These are phyloP conservation scores for Penicillium pancosmium DNA, from an alignment of 495 filamentous ascomycete genomes.

Conservation along the genomic window DNA sequence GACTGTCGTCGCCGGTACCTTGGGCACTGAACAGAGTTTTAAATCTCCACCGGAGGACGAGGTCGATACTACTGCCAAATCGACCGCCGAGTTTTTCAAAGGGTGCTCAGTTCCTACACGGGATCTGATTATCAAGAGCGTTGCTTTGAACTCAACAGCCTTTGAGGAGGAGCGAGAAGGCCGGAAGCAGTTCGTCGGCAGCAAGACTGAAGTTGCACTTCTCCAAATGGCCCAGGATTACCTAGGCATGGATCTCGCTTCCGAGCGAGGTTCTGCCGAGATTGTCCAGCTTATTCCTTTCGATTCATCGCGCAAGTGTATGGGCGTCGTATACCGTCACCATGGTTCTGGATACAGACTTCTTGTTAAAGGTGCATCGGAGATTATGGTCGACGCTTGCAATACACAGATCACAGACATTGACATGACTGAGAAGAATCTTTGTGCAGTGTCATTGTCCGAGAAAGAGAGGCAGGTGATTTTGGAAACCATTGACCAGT, in stretches of 20 bases:
- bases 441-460: slow-evolving; percentile 42
- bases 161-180: slow-evolving; percentile 66
- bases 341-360: slow-evolving; percentile 58
- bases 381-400: slow-evolving; percentile 62
- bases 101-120: slow-evolving; percentile 43
- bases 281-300: slow-evolving; percentile 69
- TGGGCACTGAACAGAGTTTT: slow-evolving; percentile 58
- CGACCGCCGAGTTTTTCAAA: slow-evolving; percentile 39
- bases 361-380: slow-evolving; percentile 70
- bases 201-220: slow-evolving; percentile 72
- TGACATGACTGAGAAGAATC: slow-evolving; percentile 26
- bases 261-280: slow-evolving; percentile 60
- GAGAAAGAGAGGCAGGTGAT: slow-evolving; percentile 30
- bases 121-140: slow-evolving; percentile 59
- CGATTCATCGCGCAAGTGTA: slow-evolving; percentile 69
- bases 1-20: slow-evolving; percentile 66
- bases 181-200: slow-evolving; percentile 60
- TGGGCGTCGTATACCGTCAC: slow-evolving; percentile 66
- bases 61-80: slow-evolving; percentile 13
- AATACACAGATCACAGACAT: slow-evolving; percentile 36
- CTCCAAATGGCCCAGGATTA: slow-evolving; percentile 62
- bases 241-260: slow-evolving; percentile 63
- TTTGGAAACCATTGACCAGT: slow-evolving; percentile 53
- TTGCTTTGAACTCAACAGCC: slow-evolving; percentile 68
- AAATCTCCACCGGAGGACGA: slow-evolving; percentile 38